Conservation (phyloP, 2,329 filamentous ascomycete genomes). For the Sclerotiophoma versabilis region DNA sequence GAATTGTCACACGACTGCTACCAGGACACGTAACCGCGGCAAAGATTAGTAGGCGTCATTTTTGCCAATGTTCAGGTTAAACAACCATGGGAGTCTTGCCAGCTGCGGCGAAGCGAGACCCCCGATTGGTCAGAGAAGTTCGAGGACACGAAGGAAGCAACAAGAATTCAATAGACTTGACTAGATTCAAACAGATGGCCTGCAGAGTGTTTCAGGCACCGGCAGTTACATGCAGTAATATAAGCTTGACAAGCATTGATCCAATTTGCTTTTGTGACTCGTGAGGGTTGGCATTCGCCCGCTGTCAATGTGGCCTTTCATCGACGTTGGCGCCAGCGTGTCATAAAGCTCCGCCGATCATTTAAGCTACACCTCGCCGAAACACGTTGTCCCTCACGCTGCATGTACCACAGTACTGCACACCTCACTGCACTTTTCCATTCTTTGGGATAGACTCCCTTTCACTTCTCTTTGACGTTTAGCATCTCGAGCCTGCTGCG, state of each 20-base stretch:
- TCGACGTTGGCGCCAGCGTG: conserved; percentile 38
- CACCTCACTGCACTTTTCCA: conserved; percentile 11
- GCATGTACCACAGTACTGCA: conserved; percentile 27
- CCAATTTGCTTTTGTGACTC: conserved; percentile 21
- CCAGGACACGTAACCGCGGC: background rate
- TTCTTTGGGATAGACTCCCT: conserved; percentile 38
- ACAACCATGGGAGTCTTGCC: too few relatives aligned
- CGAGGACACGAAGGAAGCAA: conserved; percentile 8
- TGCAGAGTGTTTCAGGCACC: conserved; percentile 21
- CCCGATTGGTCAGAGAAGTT: conserved; percentile 28
- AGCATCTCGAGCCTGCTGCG: conserved; percentile 9
- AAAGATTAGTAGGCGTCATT: background rate
- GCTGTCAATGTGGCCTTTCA: conserved; percentile 44
- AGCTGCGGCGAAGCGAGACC: conserved; percentile 23
- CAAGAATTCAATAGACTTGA: conserved; percentile 1
- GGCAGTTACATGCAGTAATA: conserved; percentile 9
- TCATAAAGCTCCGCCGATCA: conserved; percentile 32
- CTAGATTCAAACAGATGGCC: background rate
- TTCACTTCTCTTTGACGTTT: conserved; percentile 24
- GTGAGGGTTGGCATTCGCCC: conserved; percentile 24
- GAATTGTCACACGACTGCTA: background rate
- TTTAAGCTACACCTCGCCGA: conserved; percentile 31
- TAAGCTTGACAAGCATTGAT: conserved; percentile 19
- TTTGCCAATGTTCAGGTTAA: too few relatives aligned
- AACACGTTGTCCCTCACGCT: conserved; percentile 26